A percentile compares a stretch with the other conserved stretches of the same genome.
These are phyloP conservation scores for Neostapfia colusana DNA, from an alignment of 176 grass and related monocot genomes.

Conservation along the genomic window DNA sequence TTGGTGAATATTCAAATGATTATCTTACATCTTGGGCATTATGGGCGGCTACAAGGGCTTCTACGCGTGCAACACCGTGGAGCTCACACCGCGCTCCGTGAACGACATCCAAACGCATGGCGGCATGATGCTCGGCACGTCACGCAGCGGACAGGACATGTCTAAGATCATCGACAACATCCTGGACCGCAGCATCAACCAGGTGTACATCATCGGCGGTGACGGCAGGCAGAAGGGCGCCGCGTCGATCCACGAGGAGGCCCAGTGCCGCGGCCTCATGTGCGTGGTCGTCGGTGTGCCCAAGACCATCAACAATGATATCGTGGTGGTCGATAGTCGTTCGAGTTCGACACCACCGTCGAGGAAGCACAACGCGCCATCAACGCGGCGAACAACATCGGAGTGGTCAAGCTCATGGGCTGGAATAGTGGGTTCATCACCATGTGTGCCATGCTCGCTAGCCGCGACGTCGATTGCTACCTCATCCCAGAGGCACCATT, in stretches of 20 bases:
- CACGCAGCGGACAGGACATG: conserved; percentile 75
- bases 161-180: conserved; percentile 74
- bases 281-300: conserved; percentile 75
- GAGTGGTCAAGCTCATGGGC: conserved; percentile 90
- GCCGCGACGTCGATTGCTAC: conserved; percentile 89
- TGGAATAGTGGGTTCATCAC: conserved; percentile 93
- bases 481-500: conserved; percentile 43
- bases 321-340: conserved; percentile 84
- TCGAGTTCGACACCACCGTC: conserved; percentile 87
- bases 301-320: conserved; percentile 97
- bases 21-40: conserved; percentile 55
- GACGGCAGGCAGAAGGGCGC: conserved; percentile 86
- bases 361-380: conserved; percentile 93
- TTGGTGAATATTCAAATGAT: no score
- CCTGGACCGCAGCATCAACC: conserved; percentile 72
- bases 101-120: conserved; percentile 91
- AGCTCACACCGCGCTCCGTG: conserved; percentile 64
- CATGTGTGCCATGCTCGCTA: conserved; percentile 91
- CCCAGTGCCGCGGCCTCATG: conserved; percentile 61
- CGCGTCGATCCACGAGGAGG: conserved; percentile 58
- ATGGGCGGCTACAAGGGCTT: conserved; percentile 84
- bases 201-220: conserved; percentile 88
- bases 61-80: conserved; percentile 75
- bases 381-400: conserved; percentile 82
- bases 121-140: conserved; percentile 82